Conservation (phyloP, 164 flowering plant species). For the Aristolochia fimbriata region DNA sequence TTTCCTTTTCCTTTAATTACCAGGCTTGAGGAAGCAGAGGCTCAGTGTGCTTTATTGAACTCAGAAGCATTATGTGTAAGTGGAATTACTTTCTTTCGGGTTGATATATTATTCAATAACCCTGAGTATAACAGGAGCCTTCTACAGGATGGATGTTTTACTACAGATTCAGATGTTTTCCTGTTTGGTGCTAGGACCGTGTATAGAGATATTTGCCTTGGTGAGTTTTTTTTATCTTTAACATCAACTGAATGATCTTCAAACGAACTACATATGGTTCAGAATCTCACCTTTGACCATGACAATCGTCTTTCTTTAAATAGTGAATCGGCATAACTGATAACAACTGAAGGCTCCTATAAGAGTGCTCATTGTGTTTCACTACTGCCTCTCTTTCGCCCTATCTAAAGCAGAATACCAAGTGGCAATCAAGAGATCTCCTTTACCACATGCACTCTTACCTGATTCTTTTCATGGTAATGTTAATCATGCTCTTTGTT, state of each 20-base stretch:
- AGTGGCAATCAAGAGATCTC: too few species aligned
- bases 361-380: too few species aligned
- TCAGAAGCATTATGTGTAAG: slow-evolving; percentile 79
- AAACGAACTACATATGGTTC: too few species aligned
- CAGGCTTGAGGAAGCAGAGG: slow-evolving; percentile 96
- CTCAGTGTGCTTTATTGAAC: slow-evolving; percentile 87
- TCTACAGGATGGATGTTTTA: slow-evolving; percentile 90
- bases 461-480: too few species aligned
- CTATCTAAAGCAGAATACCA: too few species aligned
- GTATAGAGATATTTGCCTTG: slow-evolving; percentile 85
- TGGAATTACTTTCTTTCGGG: slow-evolving; percentile 5
- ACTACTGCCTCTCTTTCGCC: too few species aligned
- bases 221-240: slow-evolving; percentile 26
- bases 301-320: too few species aligned
- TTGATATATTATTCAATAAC: not conserved
- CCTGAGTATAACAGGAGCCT: not conserved
- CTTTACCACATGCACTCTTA: too few species aligned
- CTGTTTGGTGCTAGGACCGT: slow-evolving; percentile 95
- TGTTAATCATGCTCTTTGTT: not conserved
- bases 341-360: too few species aligned
- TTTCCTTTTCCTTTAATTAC: not conserved
- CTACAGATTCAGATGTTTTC: slow-evolving; percentile 87
- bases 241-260: too few species aligned
- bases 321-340: too few species aligned
- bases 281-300: too few species aligned